Evolutionary conservation across 768 basidiomycete species (phyloP).

Genomic region (Hygrocybe coccinea): DNA sequence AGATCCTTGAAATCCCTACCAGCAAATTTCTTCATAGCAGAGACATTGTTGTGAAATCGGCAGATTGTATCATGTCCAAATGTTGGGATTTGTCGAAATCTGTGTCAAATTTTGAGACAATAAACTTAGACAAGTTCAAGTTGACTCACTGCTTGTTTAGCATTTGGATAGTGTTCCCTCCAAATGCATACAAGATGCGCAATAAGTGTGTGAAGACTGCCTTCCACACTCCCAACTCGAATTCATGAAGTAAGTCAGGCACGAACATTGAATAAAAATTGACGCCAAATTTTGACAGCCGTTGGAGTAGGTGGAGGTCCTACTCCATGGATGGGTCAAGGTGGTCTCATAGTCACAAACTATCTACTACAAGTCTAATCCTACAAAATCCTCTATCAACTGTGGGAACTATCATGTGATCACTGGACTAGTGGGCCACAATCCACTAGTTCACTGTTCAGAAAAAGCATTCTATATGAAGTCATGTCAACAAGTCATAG

Average conservation of each 20-base stretch:
- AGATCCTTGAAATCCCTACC: constrained; percentile 33
- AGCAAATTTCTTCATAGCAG: constrained; percentile 32
- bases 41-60: constrained; percentile 29
- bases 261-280: constrained; percentile 20
- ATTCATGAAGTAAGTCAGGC: background rate
- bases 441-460: too few relatives aligned
- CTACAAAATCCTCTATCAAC: too few relatives aligned
- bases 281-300: constrained; percentile 24
- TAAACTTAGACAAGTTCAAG: too few relatives aligned
- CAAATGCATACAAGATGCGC: constrained; percentile 21
- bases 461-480: constrained; percentile 10
- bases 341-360: too few relatives aligned
- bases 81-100: constrained; percentile 11
- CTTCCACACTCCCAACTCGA: constrained; percentile 30
- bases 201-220: constrained; percentile 22
- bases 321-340: too few relatives aligned
- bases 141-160: constrained; percentile 18
- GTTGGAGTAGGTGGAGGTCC: too few relatives aligned
- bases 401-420: too few relatives aligned
- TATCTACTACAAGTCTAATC: too few relatives aligned
- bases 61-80: constrained; percentile 33
- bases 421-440: too few relatives aligned
- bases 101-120: constrained; percentile 14
- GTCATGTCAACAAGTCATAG: background rate
- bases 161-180: constrained; percentile 3